Base-by-base conservation (phyloP, 768 basidiomycete species). In the Mycena latifolia region DNA sequence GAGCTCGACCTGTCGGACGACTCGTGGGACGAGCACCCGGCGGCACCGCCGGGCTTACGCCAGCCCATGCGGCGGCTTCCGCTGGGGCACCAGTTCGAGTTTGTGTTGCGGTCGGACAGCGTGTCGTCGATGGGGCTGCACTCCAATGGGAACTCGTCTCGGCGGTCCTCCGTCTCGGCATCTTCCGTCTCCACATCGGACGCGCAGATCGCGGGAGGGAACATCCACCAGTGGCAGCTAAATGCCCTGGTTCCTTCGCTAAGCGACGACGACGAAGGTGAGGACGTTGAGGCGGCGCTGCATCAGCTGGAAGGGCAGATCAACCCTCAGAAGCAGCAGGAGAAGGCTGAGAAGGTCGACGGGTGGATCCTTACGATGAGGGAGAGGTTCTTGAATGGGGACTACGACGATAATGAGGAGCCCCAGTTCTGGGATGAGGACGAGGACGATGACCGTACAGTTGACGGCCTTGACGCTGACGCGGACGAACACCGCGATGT, bases 251-350 rank as follows among this genome's bases (percentile, higher is more conserved):
- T 94, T 14, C 90, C 93, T 72, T 89, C 86, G 41, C 79, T 92
- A 69, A 91, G 87, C 66, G 89, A 92, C 58, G 89, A 94, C 6
- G 92, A 85, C 24, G 93, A 90, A 62, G 84, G 79, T n/a, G 94
- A 94, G 1, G 94, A 93, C 71, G 91, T 93, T 20, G 94, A 95
- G 35, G 92, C 89, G 9, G 95, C 96, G 20, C 76, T 98, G 67
- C 82, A 86, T 25, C 82, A 91, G 15, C 84, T 98, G 41, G 95
- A 97, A 76, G 96, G 95, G 0, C 89, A 94, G 74, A 92, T 96
- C 57, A 94, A 94, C 75, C 86, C 86, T 0, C 81, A 88, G 65
- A 85, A 86, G 72, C 87, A 91, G 74, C 82, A 87, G 67, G 91
- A 89, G 69, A 93, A 90, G 71, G 86, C 85, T 37, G 83, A 84